A percentile compares a stretch with the other conserved stretches of the same genome.
Conservation (phyloP, 345 rosid species). For the Trapa bicornis region DNA sequence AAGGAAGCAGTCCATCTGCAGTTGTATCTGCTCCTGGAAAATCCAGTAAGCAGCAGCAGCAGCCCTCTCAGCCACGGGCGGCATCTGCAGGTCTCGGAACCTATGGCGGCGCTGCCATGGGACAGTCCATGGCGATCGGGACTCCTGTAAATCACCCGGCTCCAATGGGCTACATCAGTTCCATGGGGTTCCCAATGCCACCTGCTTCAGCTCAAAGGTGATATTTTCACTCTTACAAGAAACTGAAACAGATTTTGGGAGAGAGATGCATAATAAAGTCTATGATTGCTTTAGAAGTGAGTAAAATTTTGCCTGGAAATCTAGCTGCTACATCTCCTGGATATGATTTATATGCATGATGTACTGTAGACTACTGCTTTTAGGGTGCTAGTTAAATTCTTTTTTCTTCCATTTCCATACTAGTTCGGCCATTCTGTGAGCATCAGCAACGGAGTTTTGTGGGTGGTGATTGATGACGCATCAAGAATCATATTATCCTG, state of each 20-base stretch:
- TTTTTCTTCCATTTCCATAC: too few species aligned
- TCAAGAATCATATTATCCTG: too few species aligned
- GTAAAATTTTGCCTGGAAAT: background rate
- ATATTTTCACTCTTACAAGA: background rate
- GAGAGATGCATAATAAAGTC: background rate
- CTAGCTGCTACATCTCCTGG: background rate
- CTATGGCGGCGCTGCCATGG: constrained; percentile 9
- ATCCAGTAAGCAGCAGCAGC: constrained; percentile 5
- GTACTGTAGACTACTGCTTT: background rate
- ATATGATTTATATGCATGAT: background rate
- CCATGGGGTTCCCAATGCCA: background rate
- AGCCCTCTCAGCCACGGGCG: constrained; percentile 3
- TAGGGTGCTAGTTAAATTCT: background rate
- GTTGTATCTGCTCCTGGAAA: constrained; percentile 9
- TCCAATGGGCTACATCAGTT: background rate
- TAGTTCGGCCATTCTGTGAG: too few species aligned
- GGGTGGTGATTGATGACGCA: too few species aligned
- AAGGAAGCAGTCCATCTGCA: constrained; percentile 5
- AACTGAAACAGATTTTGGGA: background rate
- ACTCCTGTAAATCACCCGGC: constrained; percentile 14
- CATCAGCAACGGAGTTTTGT: too few species aligned
- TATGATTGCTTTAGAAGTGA: background rate
- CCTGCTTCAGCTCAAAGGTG: background rate
- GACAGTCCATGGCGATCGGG: constrained; percentile 13
- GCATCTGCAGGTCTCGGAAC: constrained; percentile 4